These are phyloP conservation scores for Sicyos baderoa DNA, from an alignment of 306 rosid species.

Conservation along the genomic window DNA sequence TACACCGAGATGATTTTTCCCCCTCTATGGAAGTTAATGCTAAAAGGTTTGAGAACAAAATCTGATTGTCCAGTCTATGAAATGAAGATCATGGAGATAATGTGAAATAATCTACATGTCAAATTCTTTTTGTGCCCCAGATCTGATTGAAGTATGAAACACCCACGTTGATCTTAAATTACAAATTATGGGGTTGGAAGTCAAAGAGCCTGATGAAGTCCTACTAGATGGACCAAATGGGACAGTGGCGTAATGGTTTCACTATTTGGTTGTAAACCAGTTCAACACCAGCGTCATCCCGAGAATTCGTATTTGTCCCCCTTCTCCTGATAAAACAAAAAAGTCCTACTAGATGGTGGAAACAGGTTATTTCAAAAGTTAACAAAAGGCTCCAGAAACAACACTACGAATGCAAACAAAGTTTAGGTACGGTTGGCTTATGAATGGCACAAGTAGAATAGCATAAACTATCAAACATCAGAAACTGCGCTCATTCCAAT, in stretches of 20 bases:
- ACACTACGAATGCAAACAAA: conserved; percentile 2
- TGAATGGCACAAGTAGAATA: conserved; percentile 1
- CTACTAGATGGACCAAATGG: conserved; percentile 8
- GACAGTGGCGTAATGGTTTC: too few species aligned
- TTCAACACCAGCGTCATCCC: too few species aligned
- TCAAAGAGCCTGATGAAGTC: background rate
- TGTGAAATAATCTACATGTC: background rate
- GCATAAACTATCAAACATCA: background rate
- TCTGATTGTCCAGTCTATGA: background rate
- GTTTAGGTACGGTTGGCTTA: background rate
- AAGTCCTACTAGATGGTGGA: conserved; percentile 6
- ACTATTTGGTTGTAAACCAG: too few species aligned
- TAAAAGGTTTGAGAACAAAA: conserved; percentile 7
- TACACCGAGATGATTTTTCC: background rate
- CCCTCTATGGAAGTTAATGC: background rate
- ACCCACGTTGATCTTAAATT: background rate
- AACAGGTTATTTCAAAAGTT: background rate
- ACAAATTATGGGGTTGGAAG: conserved; percentile 6
- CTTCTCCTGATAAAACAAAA: too few species aligned
- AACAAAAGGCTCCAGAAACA: background rate
- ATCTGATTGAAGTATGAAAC: conserved; percentile 3
- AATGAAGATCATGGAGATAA: background rate
- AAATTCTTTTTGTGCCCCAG: background rate
- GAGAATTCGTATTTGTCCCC: too few species aligned
- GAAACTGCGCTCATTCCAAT: conserved; percentile 2